These are phyloP conservation scores for Microbotryomycetes sp. DNA, from an alignment of 1,284 basidiomycete species.

Conservation along the genomic window DNA sequence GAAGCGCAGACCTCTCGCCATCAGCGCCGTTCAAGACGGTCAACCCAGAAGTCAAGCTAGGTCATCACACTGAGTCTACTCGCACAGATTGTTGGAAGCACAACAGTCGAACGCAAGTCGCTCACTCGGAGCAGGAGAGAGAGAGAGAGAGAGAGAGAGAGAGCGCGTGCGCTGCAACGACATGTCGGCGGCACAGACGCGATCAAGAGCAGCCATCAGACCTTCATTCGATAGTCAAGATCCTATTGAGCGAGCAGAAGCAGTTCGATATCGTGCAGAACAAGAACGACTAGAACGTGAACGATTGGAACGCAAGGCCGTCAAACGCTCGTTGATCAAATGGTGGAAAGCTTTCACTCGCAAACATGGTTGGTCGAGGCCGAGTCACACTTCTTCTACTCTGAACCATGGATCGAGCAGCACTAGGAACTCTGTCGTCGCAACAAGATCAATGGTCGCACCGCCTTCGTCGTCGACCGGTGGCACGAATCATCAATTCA, in stretches of 20 bases:
- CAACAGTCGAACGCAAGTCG: background rate
- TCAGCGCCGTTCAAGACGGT: background rate
- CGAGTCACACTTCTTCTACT: background rate
- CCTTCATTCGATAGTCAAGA: background rate
- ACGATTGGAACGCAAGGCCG: constrained; percentile 7
- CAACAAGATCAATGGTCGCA: background rate
- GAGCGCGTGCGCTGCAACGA: too few relatives aligned
- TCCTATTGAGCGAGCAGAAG: background rate
- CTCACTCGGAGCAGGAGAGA: background rate
- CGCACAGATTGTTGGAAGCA: background rate
- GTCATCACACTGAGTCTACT: constrained; percentile 8
- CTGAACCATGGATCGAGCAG: too few relatives aligned
- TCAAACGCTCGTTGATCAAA: constrained; percentile 24
- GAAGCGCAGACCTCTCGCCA: too few relatives aligned
- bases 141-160: background rate
- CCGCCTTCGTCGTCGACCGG: background rate
- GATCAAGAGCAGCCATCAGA: background rate
- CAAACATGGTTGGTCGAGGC: constrained; percentile 7
- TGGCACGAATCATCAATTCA: constrained; percentile 8
- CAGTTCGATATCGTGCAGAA: background rate
- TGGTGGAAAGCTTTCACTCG: constrained; percentile 36
- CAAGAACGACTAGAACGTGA: constrained; percentile 13
- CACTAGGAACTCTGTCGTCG: too few relatives aligned
- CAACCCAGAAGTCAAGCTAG: too few relatives aligned
- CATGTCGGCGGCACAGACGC: background rate